Evolutionary conservation across 164 flowering plant species (phyloP).

Genomic region (Kalanchoe fedtschenkoi): DNA sequence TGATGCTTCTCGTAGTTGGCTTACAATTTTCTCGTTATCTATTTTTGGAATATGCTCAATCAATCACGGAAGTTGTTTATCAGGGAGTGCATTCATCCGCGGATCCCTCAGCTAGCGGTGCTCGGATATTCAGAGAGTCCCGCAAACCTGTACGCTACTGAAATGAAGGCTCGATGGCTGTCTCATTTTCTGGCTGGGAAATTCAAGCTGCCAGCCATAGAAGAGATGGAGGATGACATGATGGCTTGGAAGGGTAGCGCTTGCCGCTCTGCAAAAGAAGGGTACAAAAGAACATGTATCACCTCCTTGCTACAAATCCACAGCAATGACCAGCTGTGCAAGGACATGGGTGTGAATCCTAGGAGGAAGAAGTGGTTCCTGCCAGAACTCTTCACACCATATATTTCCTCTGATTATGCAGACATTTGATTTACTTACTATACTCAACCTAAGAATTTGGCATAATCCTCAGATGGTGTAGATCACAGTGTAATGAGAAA

Average conservation of each 20-base stretch:
- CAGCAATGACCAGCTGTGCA: conserved; percentile 36
- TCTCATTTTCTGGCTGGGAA: conserved; percentile 27
- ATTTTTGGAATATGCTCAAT: too few relatives aligned
- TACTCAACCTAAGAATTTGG: too few relatives aligned
- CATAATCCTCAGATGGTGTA: too few relatives aligned
- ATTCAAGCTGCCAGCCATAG: conserved; percentile 25
- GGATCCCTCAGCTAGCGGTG: conserved; percentile 40
- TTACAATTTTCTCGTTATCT: too few relatives aligned
- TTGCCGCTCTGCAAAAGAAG: conserved; percentile 10
- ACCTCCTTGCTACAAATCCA: conserved; percentile 19
- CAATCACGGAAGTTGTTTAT: not conserved
- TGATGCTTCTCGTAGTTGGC: too few relatives aligned
- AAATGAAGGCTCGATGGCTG: conserved; percentile 32
- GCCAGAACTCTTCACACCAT: conserved; percentile 24
- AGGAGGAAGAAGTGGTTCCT: conserved; percentile 27
- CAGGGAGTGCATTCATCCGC: conserved; percentile 42
- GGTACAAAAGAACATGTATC: conserved; percentile 19
- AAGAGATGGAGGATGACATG: conserved; percentile 31
- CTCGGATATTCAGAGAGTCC: conserved; percentile 29
- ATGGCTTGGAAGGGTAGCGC: conserved; percentile 21
- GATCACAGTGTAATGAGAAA: too few relatives aligned
- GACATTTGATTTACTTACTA: not conserved
- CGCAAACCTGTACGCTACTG: conserved; percentile 19
- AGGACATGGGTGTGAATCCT: conserved; percentile 32
- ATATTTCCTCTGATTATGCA: conserved; percentile 24